Conservation (phyloP, 495 filamentous ascomycete genomes). For the Lindgomyces ingoldianus region DNA sequence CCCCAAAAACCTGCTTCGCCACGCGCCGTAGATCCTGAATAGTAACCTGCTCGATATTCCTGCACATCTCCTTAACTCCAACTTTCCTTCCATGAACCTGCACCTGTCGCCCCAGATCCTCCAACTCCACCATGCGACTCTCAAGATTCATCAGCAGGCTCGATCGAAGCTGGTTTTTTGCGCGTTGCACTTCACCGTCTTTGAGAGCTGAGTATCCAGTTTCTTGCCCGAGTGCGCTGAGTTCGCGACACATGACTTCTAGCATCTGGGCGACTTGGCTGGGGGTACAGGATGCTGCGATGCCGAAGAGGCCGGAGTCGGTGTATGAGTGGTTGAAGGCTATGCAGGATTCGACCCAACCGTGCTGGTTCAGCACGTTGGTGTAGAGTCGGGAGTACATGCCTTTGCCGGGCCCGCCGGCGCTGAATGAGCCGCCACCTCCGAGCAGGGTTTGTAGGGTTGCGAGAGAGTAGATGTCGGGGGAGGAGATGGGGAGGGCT, state of each 20-base stretch:
- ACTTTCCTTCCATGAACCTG: constrained; percentile 93
- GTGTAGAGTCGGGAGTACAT: constrained; percentile 98
- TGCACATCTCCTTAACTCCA: constrained; percentile 89
- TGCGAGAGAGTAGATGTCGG: constrained; percentile 93
- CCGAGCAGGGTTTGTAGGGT: constrained; percentile 96
- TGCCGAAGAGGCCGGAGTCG: constrained; percentile 92
- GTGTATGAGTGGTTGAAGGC: constrained; percentile 98
- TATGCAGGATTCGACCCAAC: constrained; percentile 92
- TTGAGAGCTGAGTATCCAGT: constrained; percentile 52
- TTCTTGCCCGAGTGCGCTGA: constrained; percentile 73
- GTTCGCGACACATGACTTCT: constrained; percentile 89
- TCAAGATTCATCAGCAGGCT: constrained; percentile 97
- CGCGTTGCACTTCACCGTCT: constrained; percentile 80
- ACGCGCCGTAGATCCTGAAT: constrained; percentile 81
- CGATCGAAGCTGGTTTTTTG: constrained; percentile 94
- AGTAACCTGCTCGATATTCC: constrained; percentile 77
- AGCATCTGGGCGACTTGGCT: constrained; percentile 75
- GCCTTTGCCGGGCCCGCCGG: constrained; percentile 94
- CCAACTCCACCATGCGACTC: constrained; percentile 95
- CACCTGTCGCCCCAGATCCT: constrained; percentile 93
- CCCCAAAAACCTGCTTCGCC: constrained; percentile 76
- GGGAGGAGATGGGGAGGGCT: constrained; percentile 82
- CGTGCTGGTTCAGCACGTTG: constrained; percentile 95
- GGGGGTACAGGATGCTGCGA: constrained; percentile 81
- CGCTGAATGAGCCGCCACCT: constrained; percentile 95